Conservation (phyloP, 352 stramenopile species). For the Globisporangium nodosum region DNA sequence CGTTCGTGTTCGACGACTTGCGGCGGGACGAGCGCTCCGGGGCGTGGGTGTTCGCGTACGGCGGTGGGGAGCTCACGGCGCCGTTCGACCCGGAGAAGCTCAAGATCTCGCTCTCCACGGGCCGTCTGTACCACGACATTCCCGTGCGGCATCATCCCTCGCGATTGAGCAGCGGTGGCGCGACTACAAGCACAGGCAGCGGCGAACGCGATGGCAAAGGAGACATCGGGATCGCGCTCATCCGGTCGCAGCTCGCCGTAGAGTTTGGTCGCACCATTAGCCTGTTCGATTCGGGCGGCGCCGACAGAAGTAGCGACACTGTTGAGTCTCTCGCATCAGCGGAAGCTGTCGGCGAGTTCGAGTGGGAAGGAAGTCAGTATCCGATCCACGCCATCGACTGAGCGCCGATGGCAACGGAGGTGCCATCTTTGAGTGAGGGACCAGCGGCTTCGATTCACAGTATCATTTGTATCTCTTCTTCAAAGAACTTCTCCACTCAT, state of each 20-base stretch:
- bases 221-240: constrained; percentile 34
- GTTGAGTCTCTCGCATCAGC: neutral
- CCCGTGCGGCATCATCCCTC: neutral
- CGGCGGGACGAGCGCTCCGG: constrained; percentile 13
- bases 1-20: constrained; percentile 72
- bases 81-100: constrained; percentile 49
- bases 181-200: constrained; percentile 26
- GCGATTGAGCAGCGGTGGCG: neutral
- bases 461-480: too few relatives aligned
- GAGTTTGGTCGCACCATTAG: constrained; percentile 58
- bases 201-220: constrained; percentile 12
- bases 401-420: neutral
- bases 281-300: constrained; percentile 15
- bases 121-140: constrained; percentile 67
- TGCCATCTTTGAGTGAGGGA: neutral
- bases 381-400: constrained; percentile 1
- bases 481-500: too few relatives aligned
- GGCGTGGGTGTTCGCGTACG: constrained; percentile 46
- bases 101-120: constrained; percentile 58
- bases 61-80: constrained; percentile 46
- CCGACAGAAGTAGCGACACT: neutral
- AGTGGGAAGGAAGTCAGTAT: constrained; percentile 29
- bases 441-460: too few relatives aligned
- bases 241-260: constrained; percentile 70
- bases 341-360: constrained; percentile 34